Evolutionary conservation across 495 filamentous ascomycete species (phyloP), one percentile per base, ranked within the genome.

Genomic region (Lophiostoma macrostomum): DNA sequence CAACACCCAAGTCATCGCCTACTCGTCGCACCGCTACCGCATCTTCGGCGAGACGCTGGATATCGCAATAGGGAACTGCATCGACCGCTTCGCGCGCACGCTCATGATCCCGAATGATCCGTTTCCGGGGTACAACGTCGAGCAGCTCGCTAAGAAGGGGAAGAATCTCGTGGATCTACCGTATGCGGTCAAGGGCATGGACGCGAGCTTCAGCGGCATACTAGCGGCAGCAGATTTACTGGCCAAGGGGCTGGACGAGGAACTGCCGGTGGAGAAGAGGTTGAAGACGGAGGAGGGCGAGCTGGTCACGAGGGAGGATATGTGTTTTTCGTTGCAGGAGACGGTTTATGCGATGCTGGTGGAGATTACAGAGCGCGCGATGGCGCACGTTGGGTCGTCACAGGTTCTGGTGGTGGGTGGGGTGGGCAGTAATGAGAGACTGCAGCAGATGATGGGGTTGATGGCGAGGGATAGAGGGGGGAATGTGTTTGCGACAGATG

Each of bases 41-140:
- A 97, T 98, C 67, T 98, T 98, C 71, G 93, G 93, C 37, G 93
- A 98, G 73, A 86, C 94, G 5, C 83, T 98, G 18, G 93, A 98
- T 65, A 96, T 98, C 56, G 93, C 93, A 7, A 91, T 98, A 1
- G 93, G 93, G 2, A 97, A 98, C 70, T 98, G 93, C 70, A 80
- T 98, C 16, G 93, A 98, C 70, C 81, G 93, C 19, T 98, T 98
- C 71, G 93, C 93, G 38, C 81, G 93, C 48, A 90, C 89, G 10
- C 77, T 98, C 22, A 75, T 78, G 51, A 97, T 98, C 64, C 82
- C 85, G 61, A 98, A 98, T 64, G 94, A 98, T 69, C 93, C 93
- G 0, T 90, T 90, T 6, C 93, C 93, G 0, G 93, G 93, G 31
- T 96, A 96, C 66, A 98, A 98, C 67, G 96, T 98, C 64, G 93